Base-by-base conservation (phyloP, 305 asterid genomes). In the Fraxinus xanthoxyloides region DNA sequence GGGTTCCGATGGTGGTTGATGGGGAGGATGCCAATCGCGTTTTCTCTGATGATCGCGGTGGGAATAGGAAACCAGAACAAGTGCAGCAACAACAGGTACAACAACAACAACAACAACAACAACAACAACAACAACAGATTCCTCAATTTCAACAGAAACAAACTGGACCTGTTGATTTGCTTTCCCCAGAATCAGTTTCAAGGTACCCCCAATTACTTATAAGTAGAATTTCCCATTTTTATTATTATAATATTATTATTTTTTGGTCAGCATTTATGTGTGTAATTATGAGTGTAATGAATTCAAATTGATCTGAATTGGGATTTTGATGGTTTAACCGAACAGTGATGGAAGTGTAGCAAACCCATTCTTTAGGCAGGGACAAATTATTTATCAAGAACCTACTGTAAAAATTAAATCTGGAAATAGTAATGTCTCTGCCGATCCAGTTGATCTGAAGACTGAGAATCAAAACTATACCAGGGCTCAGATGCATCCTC, bases 41-140 rank as follows among this genome's bases (percentile, higher is more conserved):
- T 24, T 46, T 86, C 15, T 91, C 95, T 0, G 96, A 92, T 28
- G 98, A 94, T 81, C 97, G 88, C 8, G 92, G 95, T 65, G 93
- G 86, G 79, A 79, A 46, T 36, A 51, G 70, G 77, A 83, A 77
- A 85, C 82, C 77, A 21, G 76, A 74, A 61, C 89, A 85, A 17
- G 24, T 67, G 40, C 89, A 72, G 36, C 92, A 80, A 51, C 85
- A 65, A 72, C 88, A 78, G 61, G 87, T 61, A 4, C 83, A 63
- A 0, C 40, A 35, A 9, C 89, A 76, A 24, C 89, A 80, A 26
- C 88, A 78, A 32, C 88, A 75, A n/a, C n/a, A n/a, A 4, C 83
- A 63, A 0, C 40, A 35, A 9, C 89, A 76, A 24, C 89, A 80
- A 26, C 88, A 78, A 32, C 88, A 75, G 28, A 10, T 9, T 3